A percentile compares a stretch with the other conserved stretches of the same genome.
Evolutionary conservation across 345 rosid genomes (phyloP).

Genomic region (Hypericum androsaemum): DNA sequence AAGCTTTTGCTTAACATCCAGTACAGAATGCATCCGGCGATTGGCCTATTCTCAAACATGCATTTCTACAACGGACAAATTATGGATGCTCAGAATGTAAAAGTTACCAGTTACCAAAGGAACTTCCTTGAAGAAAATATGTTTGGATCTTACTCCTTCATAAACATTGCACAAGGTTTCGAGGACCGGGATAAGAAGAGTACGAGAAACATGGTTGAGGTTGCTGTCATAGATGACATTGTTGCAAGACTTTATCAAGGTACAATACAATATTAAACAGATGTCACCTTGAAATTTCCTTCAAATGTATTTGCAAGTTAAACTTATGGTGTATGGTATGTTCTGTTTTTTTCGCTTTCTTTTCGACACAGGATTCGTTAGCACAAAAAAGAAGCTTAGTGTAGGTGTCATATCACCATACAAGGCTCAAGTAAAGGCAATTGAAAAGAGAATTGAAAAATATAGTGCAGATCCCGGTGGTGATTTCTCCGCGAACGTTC

Average conservation of each 20-base stretch:
- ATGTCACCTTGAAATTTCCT: not conserved
- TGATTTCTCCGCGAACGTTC: constrained; percentile 23
- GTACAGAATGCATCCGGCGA: constrained; percentile 75
- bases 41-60: constrained; percentile 48
- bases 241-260: constrained; percentile 32
- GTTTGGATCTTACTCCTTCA: constrained; percentile 42
- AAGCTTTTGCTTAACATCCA: constrained; percentile 49
- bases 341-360: not conserved
- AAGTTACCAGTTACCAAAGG: constrained; percentile 9
- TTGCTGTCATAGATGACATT: constrained; percentile 25
- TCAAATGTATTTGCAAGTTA: not conserved
- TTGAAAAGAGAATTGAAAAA: constrained; percentile 29
- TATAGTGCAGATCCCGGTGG: constrained; percentile 2
- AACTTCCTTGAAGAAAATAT: constrained; percentile 25
- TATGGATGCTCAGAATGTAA: constrained; percentile 36
- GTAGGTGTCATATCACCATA: constrained; percentile 46
- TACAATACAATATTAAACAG: not conserved
- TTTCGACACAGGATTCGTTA: constrained; percentile 4
- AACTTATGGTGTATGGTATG: no score
- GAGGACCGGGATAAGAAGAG: constrained; percentile 28
- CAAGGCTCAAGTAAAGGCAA: constrained; percentile 41
- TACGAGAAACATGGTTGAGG: constrained; percentile 28
- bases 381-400: constrained; percentile 16
- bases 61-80: constrained; percentile 38
- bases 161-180: constrained; percentile 25